These are phyloP conservation scores for Novymonas esmeraldas DNA, from an alignment of 208 protist species.

Conservation along the genomic window DNA sequence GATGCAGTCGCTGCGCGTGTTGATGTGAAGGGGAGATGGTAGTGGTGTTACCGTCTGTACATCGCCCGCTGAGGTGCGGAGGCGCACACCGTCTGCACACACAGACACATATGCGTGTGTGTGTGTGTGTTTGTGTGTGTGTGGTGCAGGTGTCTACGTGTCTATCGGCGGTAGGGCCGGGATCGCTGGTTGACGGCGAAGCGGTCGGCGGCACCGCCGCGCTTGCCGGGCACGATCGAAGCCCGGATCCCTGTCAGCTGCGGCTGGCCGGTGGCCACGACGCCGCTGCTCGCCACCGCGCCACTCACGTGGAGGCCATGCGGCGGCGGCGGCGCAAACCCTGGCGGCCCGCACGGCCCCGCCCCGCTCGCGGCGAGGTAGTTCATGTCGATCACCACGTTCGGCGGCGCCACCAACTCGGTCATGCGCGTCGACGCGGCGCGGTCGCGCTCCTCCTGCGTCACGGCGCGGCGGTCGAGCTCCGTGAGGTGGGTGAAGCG, in stretches of 20 bases:
- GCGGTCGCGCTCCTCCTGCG: conserved; percentile 74
- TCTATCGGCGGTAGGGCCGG: conserved; percentile 25
- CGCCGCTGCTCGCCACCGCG: background rate
- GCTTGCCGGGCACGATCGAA: background rate
- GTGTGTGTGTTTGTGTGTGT: no score
- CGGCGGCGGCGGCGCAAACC: conserved; percentile 1
- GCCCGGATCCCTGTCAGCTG: conserved; percentile 6
- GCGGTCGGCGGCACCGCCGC: conserved; percentile 15
- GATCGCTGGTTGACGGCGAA: conserved; percentile 17
- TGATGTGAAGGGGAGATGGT: no score
- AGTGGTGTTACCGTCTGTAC: no score
- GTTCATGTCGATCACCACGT: conserved; percentile 80
- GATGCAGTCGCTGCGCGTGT: no score
- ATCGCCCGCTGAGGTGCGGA: no score
- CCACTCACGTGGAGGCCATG: background rate
- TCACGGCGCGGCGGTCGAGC: conserved; percentile 69
- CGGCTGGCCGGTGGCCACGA: background rate
- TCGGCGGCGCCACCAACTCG: conserved; percentile 63
- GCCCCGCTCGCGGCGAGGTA: conserved; percentile 17
- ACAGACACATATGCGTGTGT: no score
- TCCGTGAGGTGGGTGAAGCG: conserved; percentile 39
- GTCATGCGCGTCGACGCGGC: conserved; percentile 38
- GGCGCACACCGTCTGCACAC: no score
- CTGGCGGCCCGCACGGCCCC: background rate
- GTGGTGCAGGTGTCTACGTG: no score